phyloP scores from a whole-genome alignment of 495 filamentous ascomycete genomes.

The Talaromyces stipitatus region DNA sequence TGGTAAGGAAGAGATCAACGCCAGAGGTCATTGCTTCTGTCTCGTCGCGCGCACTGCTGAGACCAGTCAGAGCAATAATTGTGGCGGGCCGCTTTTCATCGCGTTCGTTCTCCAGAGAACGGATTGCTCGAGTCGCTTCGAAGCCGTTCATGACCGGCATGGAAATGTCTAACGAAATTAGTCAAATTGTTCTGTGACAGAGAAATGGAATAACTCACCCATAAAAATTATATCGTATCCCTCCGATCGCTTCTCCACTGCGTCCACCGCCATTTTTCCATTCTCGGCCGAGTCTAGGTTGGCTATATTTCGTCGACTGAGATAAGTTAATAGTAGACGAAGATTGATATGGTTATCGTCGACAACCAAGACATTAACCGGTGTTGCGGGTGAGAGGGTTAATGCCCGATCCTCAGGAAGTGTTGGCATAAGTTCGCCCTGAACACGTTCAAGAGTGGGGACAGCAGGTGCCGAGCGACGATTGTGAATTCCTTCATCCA shows the following conservation, averaged over 20 bases:
- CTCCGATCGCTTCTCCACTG: slow-evolving; percentile 29
- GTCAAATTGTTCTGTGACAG: background rate
- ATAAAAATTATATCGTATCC: slow-evolving; percentile 53
- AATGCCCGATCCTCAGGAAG: background rate
- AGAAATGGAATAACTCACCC: slow-evolving; percentile 22
- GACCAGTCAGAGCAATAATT: slow-evolving; percentile 65
- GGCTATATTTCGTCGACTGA: slow-evolving; percentile 40
- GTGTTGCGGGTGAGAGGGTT: background rate
- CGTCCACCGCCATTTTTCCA: slow-evolving; percentile 45
- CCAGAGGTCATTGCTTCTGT: slow-evolving; percentile 59
- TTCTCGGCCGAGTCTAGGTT: slow-evolving; percentile 41
- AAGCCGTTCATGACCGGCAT: slow-evolving; percentile 76
- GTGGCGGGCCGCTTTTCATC: slow-evolving; percentile 32
- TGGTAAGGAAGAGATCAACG: slow-evolving; percentile 67
- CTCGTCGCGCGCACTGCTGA: slow-evolving; percentile 55
- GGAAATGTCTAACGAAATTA: slow-evolving; percentile 47
- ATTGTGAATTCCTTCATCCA: background rate
- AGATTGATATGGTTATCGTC: slow-evolving; percentile 75
- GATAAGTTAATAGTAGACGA: slow-evolving; percentile 55
- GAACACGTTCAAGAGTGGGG: background rate
- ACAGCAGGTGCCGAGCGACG: slow-evolving; percentile 4
- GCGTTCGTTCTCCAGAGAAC: slow-evolving; percentile 48
- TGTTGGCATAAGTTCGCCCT: background rate
- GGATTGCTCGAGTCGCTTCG: slow-evolving; percentile 62
- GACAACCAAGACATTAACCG: slow-evolving; percentile 49